Evolutionary conservation across 805 yeast species (phyloP), one percentile per base, ranked within the genome.

Genomic region (Candida succiphila): DNA sequence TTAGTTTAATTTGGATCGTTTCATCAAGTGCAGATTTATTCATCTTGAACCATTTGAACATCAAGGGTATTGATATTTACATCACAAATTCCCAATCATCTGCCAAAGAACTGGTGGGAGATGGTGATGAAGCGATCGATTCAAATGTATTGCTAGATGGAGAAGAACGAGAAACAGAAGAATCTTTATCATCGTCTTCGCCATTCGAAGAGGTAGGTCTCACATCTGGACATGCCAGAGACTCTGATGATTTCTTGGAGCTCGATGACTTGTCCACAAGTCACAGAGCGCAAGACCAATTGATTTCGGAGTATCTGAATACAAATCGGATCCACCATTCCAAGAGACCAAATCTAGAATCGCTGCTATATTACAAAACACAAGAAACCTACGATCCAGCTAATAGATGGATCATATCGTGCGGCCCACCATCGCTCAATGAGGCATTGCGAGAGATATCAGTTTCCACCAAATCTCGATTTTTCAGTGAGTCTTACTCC

Each of bases 1-100:
- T 70, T 2, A 57, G 59, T 17, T 48, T 78, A 33, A 51, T 69
- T 7, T 80, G 89, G 89, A 57, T 75, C 17, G 57, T 72, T 0
- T 55, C 67, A 29, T 62, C 60, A 34, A 56, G 54, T 29, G 44
- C 54, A 3, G 85, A 78, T 45, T 38, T 67, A 14, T 68, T 62
- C 45, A 47, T 76, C 6, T 49, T 75, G 27, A 54, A 61, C 10
- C 61, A 65, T 18, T 41, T 70, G 13, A 41, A 50, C 1, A 36
- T 61, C 3, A 36, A 44, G 16, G 63, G 61, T 5, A 44, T 63
- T 9, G 60, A 63, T 14, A 51, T 68, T 5, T 68, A 48, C 34
- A 40, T 70, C 2, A 67, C 75, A 12, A 40, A 36, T 34, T 32
- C 25, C 21, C 7, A 21, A 8, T 7, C 23, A 21, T 21, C 22